A percentile compares a stretch with the other conserved stretches of the same genome.
phyloP scores from a whole-genome alignment of 116 monocot species.

The Phalaenopsis hybrid region DNA sequence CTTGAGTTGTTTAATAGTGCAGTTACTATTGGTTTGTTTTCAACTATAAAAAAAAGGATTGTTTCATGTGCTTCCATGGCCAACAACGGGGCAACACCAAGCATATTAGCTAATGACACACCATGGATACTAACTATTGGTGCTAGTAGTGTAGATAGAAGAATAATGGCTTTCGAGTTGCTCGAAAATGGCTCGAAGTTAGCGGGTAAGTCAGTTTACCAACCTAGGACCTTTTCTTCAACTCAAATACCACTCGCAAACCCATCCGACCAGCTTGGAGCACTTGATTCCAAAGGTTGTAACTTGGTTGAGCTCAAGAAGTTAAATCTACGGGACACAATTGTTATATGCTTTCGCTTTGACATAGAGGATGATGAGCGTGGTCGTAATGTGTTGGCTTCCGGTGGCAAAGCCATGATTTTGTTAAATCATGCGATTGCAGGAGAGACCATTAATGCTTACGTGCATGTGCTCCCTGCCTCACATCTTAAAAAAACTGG shows the following conservation, averaged over 20 bases:
- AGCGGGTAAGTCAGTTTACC: conserved; percentile 1
- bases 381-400: background rate
- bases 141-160: conserved; percentile 2
- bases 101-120: conserved; percentile 8
- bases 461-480: background rate
- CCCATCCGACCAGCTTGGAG: background rate
- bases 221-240: background rate
- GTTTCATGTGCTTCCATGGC: conserved; percentile 11
- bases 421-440: background rate
- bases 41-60: conserved; percentile 14
- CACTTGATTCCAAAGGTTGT: background rate
- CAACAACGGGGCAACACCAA: background rate
- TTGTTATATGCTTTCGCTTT: background rate
- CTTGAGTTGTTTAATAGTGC: background rate
- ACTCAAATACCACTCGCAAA: background rate
- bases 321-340: background rate
- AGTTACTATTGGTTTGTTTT: conserved; percentile 12
- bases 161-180: background rate
- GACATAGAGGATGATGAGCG: background rate
- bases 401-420: conserved; percentile 7
- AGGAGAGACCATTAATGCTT: background rate
- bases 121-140: conserved; percentile 19
- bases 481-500: background rate
- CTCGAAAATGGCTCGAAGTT: background rate
- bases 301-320: background rate